These are phyloP conservation scores for Paracamarosporium sp. DNA, from an alignment of 2,329 filamentous ascomycete species.

Conservation along the genomic window DNA sequence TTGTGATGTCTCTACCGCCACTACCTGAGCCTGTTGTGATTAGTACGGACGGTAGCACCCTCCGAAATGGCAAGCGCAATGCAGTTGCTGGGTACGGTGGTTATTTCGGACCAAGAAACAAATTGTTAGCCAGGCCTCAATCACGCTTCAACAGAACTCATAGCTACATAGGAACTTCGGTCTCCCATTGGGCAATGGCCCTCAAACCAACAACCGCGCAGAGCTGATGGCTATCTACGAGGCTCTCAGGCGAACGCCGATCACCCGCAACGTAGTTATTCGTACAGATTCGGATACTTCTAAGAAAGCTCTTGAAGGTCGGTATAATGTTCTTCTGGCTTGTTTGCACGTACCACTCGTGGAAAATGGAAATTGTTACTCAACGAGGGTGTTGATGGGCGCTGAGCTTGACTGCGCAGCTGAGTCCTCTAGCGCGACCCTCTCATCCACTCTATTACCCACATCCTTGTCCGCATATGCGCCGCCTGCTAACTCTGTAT, in stretches of 20 bases:
- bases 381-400: too few species aligned
- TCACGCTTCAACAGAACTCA: neutral
- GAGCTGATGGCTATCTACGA: constrained; percentile 80
- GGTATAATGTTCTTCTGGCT: too few species aligned
- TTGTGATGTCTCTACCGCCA: neutral
- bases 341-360: too few species aligned
- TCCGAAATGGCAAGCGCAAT: constrained; percentile 57
- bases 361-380: too few species aligned
- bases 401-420: too few species aligned
- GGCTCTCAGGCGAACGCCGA: neutral
- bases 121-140: constrained; percentile 49
- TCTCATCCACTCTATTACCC: too few species aligned
- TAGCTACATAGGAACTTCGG: constrained; percentile 65
- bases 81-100: constrained; percentile 67
- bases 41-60: neutral
- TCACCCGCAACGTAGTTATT: neutral
- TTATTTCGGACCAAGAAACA: constrained; percentile 64
- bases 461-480: too few species aligned
- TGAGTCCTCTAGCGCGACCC: too few species aligned
- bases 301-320: neutral
- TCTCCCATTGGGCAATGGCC: constrained; percentile 72
- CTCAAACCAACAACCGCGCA: constrained; percentile 90
- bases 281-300: neutral
- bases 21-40: neutral
- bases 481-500: too few species aligned